Evolutionary conservation across 2,329 filamentous ascomycete genomes (phyloP).

Genomic region (Trichoderma afroharzianum): DNA sequence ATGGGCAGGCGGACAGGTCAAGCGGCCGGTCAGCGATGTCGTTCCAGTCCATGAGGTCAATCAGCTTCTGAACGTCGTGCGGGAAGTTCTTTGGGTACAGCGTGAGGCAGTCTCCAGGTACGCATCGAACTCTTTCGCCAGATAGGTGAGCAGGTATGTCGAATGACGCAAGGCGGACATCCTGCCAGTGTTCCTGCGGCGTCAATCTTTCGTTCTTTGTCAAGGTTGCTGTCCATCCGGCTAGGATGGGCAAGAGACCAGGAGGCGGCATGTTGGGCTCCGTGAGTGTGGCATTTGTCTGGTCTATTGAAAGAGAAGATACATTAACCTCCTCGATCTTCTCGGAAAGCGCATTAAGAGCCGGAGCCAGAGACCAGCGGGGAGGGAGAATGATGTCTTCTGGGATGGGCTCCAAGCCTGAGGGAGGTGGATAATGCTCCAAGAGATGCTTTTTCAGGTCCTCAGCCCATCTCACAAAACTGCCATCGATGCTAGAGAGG

Average conservation of each 20-base stretch:
- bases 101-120: constrained; percentile 76
- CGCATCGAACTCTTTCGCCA: constrained; percentile 32
- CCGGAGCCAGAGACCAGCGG: constrained; percentile 50
- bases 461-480: constrained; percentile 73
- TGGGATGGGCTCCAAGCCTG: constrained; percentile 65
- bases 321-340: neutral
- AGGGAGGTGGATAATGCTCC: constrained; percentile 64
- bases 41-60: constrained; percentile 76
- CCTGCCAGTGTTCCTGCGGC: constrained; percentile 78
- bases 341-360: constrained; percentile 19
- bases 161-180: constrained; percentile 78
- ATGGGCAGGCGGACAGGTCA: constrained; percentile 40
- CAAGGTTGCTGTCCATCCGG: constrained; percentile 55
- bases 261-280: constrained; percentile 28
- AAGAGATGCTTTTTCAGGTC: constrained; percentile 65
- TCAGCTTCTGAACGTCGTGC: constrained; percentile 72
- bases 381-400: constrained; percentile 71
- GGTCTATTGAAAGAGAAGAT: neutral
- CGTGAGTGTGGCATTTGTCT: constrained; percentile 18
- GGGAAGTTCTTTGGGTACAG: constrained; percentile 87
- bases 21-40: constrained; percentile 67
- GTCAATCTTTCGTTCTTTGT: constrained; percentile 70
- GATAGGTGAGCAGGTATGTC: constrained; percentile 34
- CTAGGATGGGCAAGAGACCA: constrained; percentile 52
- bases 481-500: constrained; percentile 68